These are phyloP conservation scores for Sordaria brevicollis DNA, from an alignment of 495 filamentous ascomycete species.

Conservation along the genomic window DNA sequence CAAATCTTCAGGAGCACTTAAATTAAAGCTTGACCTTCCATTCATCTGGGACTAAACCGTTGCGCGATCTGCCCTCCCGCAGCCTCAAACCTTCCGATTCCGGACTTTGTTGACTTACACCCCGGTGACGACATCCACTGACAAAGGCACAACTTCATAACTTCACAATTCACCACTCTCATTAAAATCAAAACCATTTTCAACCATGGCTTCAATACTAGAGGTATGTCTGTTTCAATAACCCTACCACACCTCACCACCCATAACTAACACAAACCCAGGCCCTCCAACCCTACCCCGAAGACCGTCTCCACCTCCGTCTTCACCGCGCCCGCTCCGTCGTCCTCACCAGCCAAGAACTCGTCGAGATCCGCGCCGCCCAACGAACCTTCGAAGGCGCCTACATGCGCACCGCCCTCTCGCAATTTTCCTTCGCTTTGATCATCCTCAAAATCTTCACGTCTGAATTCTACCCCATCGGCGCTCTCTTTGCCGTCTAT, in stretches of 20 bases:
- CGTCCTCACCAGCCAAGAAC: conserved; percentile 68
- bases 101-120: neutral
- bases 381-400: conserved; percentile 97
- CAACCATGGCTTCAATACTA: conserved; percentile 18
- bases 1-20: neutral
- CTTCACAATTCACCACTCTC: neutral
- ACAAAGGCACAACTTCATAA: no score
- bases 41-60: no score
- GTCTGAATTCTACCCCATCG: conserved; percentile 85
- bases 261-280: conserved; percentile 1
- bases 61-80: no score
- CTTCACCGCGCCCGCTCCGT: conserved; percentile 79
- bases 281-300: conserved; percentile 38
- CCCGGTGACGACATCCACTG: neutral
- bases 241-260: neutral
- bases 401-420: conserved; percentile 87
- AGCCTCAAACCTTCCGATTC: neutral
- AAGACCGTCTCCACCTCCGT: conserved; percentile 51
- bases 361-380: conserved; percentile 87
- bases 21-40: no score
- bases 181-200: neutral
- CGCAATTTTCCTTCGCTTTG: conserved; percentile 88
- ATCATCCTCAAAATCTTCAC: conserved; percentile 96
- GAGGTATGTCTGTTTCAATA: conserved; percentile 8
- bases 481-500: conserved; percentile 84